A percentile compares a stretch with the other conserved stretches of the same genome.
Conservation (phyloP, 202 grass and related monocot species). For the Cymbopogon flexuosus region DNA sequence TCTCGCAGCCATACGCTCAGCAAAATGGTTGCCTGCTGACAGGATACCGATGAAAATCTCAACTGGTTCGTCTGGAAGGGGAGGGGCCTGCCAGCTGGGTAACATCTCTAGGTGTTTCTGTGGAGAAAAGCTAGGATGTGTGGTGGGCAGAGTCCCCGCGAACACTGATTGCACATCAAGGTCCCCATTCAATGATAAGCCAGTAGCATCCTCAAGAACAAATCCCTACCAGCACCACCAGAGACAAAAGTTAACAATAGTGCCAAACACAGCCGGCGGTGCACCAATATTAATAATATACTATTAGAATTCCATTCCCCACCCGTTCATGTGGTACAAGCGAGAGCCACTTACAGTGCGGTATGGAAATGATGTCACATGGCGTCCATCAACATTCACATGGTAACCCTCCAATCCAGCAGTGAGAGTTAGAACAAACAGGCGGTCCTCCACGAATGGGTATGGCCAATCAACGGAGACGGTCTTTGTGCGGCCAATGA, state of each 20-base stretch:
- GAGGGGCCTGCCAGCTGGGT: slow-evolving; percentile 58
- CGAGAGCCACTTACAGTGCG: slow-evolving; percentile 53
- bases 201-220: slow-evolving; percentile 94
- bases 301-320: background rate
- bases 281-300: slow-evolving; percentile 5
- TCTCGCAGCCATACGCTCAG: slow-evolving; percentile 87
- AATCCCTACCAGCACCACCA: slow-evolving; percentile 55
- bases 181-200: slow-evolving; percentile 79
- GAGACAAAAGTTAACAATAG: slow-evolving; percentile 21
- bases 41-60: slow-evolving; percentile 93
- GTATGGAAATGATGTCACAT: slow-evolving; percentile 73
- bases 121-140: slow-evolving; percentile 72
- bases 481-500: slow-evolving; percentile 77
- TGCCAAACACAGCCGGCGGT: background rate
- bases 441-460: slow-evolving; percentile 72
- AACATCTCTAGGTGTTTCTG: slow-evolving; percentile 80
- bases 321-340: background rate
- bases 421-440: slow-evolving; percentile 87
- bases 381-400: slow-evolving; percentile 67
- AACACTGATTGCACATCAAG: slow-evolving; percentile 73
- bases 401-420: slow-evolving; percentile 86
- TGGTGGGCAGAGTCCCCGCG: slow-evolving; percentile 70
- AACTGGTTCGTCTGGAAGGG: slow-evolving; percentile 54
- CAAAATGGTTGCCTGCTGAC: slow-evolving; percentile 92
- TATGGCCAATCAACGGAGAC: slow-evolving; percentile 77